phyloP scores from a whole-genome alignment of 192 early-diverging fungal species.

The Phlyctochytrium arcticum region DNA sequence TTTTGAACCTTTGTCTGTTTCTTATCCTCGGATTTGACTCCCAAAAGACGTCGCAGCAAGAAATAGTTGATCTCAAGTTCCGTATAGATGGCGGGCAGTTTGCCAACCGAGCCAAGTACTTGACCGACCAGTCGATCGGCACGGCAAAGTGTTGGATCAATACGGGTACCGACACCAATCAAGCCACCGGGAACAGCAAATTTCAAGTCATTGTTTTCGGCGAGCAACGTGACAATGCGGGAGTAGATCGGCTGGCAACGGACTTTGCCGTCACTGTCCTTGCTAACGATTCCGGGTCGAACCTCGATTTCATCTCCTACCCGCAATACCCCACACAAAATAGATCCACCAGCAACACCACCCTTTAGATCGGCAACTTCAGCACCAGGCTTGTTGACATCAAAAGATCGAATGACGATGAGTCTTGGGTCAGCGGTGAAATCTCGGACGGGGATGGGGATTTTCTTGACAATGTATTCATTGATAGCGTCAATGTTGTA shows the following conservation, averaged over 20 bases:
- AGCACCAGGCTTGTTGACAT: constrained; percentile 97
- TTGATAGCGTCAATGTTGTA: constrained; percentile 98
- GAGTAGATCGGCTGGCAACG: constrained; percentile 84
- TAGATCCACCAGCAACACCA: constrained; percentile 96
- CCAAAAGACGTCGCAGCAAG: constrained; percentile 90
- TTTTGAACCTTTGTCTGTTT: constrained; percentile 97
- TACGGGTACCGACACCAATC: constrained; percentile 94
- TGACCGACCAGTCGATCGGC: constrained; percentile 95
- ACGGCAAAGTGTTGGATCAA: constrained; percentile 95
- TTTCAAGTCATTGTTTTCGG: constrained; percentile 86
- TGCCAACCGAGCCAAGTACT: constrained; percentile 88
- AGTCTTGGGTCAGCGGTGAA: constrained; percentile 86
- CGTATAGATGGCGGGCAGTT: constrained; percentile 87
- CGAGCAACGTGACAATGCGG: constrained; percentile 78
- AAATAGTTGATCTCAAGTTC: constrained; percentile 98
- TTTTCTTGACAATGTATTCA: constrained; percentile 95
- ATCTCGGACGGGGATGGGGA: constrained; percentile 90
- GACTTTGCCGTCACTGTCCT: constrained; percentile 80
- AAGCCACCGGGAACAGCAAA: constrained; percentile 99
- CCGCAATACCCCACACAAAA: constrained; percentile 82
- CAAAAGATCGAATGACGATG: constrained; percentile 98
- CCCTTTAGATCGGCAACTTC: constrained; percentile 91
- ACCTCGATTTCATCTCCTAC: constrained; percentile 96
- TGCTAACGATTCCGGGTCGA: constrained; percentile 88
- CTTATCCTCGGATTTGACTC: constrained; percentile 96